Evolutionary conservation across 441 rosid species (phyloP).

Genomic region (Rhodomyrtus psidioides): DNA sequence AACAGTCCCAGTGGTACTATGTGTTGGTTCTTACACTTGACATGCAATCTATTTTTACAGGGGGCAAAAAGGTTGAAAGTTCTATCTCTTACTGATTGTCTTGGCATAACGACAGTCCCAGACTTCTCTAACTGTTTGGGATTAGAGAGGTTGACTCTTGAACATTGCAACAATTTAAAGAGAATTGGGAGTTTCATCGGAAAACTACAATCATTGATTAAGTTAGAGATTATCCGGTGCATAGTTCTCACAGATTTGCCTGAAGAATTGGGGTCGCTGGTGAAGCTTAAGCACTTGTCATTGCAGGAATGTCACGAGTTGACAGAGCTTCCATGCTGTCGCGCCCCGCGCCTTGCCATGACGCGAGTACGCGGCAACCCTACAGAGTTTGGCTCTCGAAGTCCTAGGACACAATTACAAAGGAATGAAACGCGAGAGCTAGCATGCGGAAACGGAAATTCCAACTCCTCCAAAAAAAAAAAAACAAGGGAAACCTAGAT

Average conservation of each 20-base stretch:
- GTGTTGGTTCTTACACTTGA: not conserved
- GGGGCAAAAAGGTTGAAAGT: fast-evolving
- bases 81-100: fast-evolving
- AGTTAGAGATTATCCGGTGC: fast-evolving
- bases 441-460: no score
- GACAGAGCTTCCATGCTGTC: not conserved
- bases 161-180: fast-evolving
- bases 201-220: fast-evolving
- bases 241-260: fast-evolving
- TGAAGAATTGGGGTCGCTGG: not conserved
- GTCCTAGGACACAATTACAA: no score
- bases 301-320: fast-evolving
- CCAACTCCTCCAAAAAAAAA: no score
- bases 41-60: not conserved
- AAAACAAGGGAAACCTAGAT: no score
- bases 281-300: not conserved
- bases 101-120: fast-evolving
- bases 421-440: no score
- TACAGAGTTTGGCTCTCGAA: no score
- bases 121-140: not conserved
- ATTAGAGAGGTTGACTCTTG: not conserved
- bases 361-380: no score
- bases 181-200: not conserved
- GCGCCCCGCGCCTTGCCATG: no score
- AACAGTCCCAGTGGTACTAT: fast-evolving